These are phyloP conservation scores for Patellaria atrata DNA, from an alignment of 495 filamentous ascomycete genomes.

Conservation along the genomic window DNA sequence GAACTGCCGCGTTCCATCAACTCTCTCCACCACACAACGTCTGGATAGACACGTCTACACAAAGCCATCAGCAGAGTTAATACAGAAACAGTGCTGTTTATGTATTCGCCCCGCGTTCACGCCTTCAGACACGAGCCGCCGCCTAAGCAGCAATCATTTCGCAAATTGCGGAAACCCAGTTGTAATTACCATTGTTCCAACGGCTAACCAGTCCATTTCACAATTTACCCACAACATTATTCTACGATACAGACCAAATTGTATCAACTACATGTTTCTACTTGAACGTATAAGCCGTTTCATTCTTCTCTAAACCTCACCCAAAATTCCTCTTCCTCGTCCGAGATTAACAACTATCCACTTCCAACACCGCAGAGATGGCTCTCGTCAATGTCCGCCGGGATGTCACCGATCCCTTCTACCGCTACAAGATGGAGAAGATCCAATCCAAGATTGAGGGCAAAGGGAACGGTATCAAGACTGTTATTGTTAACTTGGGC, in stretches of 20 bases:
- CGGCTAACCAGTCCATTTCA: slow-evolving; percentile 46
- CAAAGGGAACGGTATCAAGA: slow-evolving; percentile 97
- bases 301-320: slow-evolving; percentile 9
- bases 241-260: slow-evolving; percentile 1
- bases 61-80: slow-evolving; percentile 8
- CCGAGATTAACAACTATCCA: too few species aligned
- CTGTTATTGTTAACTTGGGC: slow-evolving; percentile 90
- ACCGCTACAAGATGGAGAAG: slow-evolving; percentile 99
- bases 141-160: slow-evolving; percentile 87
- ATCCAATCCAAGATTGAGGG: slow-evolving; percentile 98
- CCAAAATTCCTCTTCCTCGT: too few species aligned
- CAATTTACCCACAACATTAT: slow-evolving; percentile 1
- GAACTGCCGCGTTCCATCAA: slow-evolving; percentile 15
- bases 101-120: slow-evolving; percentile 70
- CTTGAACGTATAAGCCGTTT: slow-evolving; percentile 15
- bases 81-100: slow-evolving; percentile 40
- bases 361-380: slow-evolving; percentile 47
- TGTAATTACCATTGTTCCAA: slow-evolving; percentile 68
- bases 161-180: slow-evolving; percentile 78
- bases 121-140: slow-evolving; percentile 70
- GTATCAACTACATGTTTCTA: slow-evolving; percentile 31
- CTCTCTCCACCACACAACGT: slow-evolving; percentile 11
- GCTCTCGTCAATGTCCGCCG: slow-evolving; percentile 94
- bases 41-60: not conserved
- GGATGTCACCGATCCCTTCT: slow-evolving; percentile 97